Conservation (phyloP, 2,329 filamentous ascomycete genomes). For the Nigrospora oryzae region DNA sequence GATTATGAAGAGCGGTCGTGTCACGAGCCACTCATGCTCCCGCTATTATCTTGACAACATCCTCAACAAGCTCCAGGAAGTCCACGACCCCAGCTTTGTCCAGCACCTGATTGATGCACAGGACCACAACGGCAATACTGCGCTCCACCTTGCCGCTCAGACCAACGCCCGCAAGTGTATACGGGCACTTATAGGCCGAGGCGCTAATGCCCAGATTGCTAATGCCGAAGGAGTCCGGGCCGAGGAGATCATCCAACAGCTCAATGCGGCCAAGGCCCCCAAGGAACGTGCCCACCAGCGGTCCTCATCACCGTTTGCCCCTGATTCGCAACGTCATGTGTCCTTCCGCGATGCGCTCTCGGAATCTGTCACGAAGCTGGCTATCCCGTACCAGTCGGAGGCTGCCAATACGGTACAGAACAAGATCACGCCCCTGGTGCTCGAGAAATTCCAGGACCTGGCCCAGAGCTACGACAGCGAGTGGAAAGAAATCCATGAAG, state of each 20-base stretch:
- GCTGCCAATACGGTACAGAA: conserved; percentile 62
- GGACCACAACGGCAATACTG: conserved; percentile 84
- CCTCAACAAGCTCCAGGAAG: conserved; percentile 76
- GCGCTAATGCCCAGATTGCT: conserved; percentile 72
- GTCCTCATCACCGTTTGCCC: conserved; percentile 67
- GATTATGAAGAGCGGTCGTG: conserved; percentile 72
- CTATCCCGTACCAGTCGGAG: conserved; percentile 44
- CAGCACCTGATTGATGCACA: conserved; percentile 73
- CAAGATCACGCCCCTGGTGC: conserved; percentile 59
- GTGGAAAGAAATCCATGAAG: conserved; percentile 63
- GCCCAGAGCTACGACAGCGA: conserved; percentile 67
- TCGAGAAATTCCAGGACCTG: conserved; percentile 65
- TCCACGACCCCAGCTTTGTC: conserved; percentile 66
- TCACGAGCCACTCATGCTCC: conserved; percentile 78
- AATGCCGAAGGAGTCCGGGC: conserved; percentile 79
- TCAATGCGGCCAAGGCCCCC: conserved; percentile 57
- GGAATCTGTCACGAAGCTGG: conserved; percentile 32
- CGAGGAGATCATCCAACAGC: conserved; percentile 70
- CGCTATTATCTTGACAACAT: conserved; percentile 91
- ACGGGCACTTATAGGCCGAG: conserved; percentile 67
- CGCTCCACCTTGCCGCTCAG: conserved; percentile 65
- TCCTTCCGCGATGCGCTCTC: conserved; percentile 41
- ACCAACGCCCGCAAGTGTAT: conserved; percentile 86
- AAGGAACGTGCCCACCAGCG: conserved; percentile 61
- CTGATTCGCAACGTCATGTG: conserved; percentile 49